Evolutionary conservation across 1,284 basidiomycete genomes (phyloP).

Genomic region (Paramarasmius palmivorus): DNA sequence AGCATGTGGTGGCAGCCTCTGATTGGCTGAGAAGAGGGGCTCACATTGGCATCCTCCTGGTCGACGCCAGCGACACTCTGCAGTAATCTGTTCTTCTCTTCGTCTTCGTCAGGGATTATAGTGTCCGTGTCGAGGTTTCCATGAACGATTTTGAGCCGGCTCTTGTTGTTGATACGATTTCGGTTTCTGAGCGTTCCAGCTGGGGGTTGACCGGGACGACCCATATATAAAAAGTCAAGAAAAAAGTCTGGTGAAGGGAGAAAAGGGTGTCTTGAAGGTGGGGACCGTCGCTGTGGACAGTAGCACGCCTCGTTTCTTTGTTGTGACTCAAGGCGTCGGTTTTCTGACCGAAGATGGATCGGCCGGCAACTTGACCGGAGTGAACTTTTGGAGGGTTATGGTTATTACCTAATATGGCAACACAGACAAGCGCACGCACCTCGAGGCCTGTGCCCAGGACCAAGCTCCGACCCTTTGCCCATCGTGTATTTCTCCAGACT

Average conservation of each 20-base stretch:
- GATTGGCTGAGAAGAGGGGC: slow-evolving; percentile 39
- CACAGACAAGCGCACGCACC: no score
- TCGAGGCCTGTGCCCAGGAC: no score
- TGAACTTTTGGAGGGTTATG: no score
- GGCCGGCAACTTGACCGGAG: slow-evolving; percentile 34
- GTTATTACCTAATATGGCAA: no score
- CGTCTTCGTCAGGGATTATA: slow-evolving; percentile 80
- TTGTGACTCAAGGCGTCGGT: slow-evolving; percentile 44
- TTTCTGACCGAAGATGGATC: slow-evolving; percentile 47
- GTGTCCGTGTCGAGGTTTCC: slow-evolving; percentile 82
- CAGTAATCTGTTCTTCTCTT: slow-evolving; percentile 67
- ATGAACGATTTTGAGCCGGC: slow-evolving; percentile 79
- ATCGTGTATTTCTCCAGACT: no score
- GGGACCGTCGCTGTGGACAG: slow-evolving; percentile 27
- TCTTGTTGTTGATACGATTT: slow-evolving; percentile 90
- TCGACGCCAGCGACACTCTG: slow-evolving; percentile 69
- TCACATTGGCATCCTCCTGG: slow-evolving; percentile 86
- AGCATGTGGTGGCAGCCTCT: slow-evolving; percentile 30
- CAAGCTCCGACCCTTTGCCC: no score
- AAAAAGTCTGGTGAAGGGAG: slow-evolving; percentile 23
- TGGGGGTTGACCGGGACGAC: slow-evolving; percentile 72
- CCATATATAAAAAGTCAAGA: slow-evolving; percentile 83
- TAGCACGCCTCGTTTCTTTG: slow-evolving; percentile 32
- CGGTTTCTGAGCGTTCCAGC: slow-evolving; percentile 78
- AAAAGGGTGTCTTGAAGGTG: slow-evolving; percentile 19